Percentiles rank a stretch among this genome's conserved stretches.
These are phyloP conservation scores for Kwoniella sp. DNA, from an alignment of 768 basidiomycete genomes.

Conservation along the genomic window DNA sequence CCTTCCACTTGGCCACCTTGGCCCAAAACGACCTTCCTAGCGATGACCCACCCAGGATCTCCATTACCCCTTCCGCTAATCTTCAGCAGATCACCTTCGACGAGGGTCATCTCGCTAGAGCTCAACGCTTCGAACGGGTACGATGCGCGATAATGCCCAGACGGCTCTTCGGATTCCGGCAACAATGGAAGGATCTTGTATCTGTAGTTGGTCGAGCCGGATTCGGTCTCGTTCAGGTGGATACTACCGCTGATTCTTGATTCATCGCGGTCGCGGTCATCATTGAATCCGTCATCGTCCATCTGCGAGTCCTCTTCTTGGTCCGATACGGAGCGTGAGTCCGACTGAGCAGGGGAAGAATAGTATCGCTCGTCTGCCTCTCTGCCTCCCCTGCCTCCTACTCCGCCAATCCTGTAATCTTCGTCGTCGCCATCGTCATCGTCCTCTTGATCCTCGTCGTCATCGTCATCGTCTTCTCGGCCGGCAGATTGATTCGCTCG, in stretches of 20 bases:
- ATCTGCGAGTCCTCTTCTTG: neutral
- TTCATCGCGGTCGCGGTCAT: neutral
- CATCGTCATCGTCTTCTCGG: constrained; percentile 10
- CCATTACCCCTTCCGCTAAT: constrained; percentile 47
- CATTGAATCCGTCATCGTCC: neutral
- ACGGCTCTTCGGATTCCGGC: constrained; percentile 27
- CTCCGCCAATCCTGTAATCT: constrained; percentile 5
- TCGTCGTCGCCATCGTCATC: constrained; percentile 28
- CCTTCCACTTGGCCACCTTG: constrained; percentile 14
- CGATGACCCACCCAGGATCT: constrained; percentile 49
- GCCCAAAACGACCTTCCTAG: constrained; percentile 16
- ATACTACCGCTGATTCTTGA: neutral
- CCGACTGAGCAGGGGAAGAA: constrained; percentile 13
- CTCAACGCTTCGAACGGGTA: constrained; percentile 44
- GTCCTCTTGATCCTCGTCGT: constrained; percentile 12
- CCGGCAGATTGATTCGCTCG: constrained; percentile 3
- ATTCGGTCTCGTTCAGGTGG: constrained; percentile 1
- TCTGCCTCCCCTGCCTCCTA: constrained; percentile 10
- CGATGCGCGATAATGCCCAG: constrained; percentile 39
- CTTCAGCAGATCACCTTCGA: constrained; percentile 46
- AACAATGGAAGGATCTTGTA: constrained; percentile 13
- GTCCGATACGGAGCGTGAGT: neutral
- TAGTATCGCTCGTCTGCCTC: constrained; percentile 24
- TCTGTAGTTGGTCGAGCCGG: constrained; percentile 5
- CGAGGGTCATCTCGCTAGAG: constrained; percentile 40